phyloP scores from a whole-genome alignment of 441 rosid species.

The Euphorbia corollata region DNA sequence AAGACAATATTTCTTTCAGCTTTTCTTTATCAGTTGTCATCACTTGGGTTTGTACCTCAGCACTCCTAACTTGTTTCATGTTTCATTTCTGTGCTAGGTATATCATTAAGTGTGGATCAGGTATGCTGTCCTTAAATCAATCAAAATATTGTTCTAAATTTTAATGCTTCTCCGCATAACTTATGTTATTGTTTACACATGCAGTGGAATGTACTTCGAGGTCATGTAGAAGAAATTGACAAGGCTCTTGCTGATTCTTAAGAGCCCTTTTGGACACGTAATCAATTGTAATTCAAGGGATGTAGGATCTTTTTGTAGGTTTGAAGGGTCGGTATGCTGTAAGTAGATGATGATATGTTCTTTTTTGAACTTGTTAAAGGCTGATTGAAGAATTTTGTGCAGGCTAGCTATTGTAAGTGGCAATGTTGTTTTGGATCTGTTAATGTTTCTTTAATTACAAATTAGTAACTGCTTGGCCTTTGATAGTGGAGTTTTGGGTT shows the following conservation, averaged over 20 bases:
- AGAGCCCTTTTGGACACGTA: conserved; percentile 4
- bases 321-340: conserved; percentile 1
- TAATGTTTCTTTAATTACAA: neutral
- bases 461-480: neutral
- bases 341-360: neutral
- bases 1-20: neutral
- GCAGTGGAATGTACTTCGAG: conserved; percentile 72
- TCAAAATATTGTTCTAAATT: neutral
- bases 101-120: conserved; percentile 66
- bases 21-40: neutral
- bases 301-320: conserved; percentile 12
- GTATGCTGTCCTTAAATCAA: conserved; percentile 24
- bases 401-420: conserved; percentile 1
- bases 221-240: conserved; percentile 59
- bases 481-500: neutral
- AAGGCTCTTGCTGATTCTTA: conserved; percentile 59
- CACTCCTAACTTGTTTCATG: conserved; percentile 1
- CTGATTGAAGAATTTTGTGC: neutral
- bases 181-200: conserved; percentile 15
- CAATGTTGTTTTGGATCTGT: neutral
- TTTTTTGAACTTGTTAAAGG: neutral
- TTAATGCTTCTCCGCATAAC: neutral
- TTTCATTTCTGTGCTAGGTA: conserved; percentile 37
- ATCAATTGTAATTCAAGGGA: conserved; percentile 5
- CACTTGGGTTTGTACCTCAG: neutral